phyloP scores from a whole-genome alignment of 257 asterid genomes.

The Lavandula angustifolia region DNA sequence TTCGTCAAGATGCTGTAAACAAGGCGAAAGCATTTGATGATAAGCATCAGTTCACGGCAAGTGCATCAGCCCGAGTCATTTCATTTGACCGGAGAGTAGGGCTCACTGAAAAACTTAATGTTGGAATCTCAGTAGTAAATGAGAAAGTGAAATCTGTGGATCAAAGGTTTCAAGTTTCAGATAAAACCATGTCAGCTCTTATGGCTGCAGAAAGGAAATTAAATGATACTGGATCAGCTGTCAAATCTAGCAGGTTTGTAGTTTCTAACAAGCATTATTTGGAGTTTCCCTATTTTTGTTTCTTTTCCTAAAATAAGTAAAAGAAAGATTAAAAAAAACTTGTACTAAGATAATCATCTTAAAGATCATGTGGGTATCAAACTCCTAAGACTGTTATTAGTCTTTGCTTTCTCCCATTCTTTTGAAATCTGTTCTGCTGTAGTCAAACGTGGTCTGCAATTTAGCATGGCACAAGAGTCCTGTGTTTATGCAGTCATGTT shows the following conservation, averaged over 20 bases:
- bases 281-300: conserved; percentile 19
- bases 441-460: conserved; percentile 7
- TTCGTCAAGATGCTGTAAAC: conserved; percentile 86
- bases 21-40: conserved; percentile 97
- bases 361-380: not conserved
- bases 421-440: conserved; percentile 10
- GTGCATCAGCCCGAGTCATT: conserved; percentile 86
- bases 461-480: conserved; percentile 12
- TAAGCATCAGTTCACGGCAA: conserved; percentile 80
- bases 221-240: conserved; percentile 95
- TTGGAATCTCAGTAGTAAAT: conserved; percentile 84
- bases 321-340: not conserved
- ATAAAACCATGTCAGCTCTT: conserved; percentile 92
- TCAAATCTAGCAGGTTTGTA: conserved; percentile 91
- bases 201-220: conserved; percentile 92
- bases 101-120: conserved; percentile 73
- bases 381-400: not conserved
- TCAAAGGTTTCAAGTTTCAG: conserved; percentile 91
- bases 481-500: conserved; percentile 17
- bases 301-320: conserved; percentile 3
- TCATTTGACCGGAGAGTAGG: conserved; percentile 89
- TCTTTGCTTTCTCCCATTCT: not conserved
- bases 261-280: conserved; percentile 10
- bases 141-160: conserved; percentile 94
- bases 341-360: not conserved